A percentile compares a stretch with the other conserved stretches of the same genome.
Evolutionary conservation across 1,284 basidiomycete genomes (phyloP).

Genomic region (Earliella scabrosa): DNA sequence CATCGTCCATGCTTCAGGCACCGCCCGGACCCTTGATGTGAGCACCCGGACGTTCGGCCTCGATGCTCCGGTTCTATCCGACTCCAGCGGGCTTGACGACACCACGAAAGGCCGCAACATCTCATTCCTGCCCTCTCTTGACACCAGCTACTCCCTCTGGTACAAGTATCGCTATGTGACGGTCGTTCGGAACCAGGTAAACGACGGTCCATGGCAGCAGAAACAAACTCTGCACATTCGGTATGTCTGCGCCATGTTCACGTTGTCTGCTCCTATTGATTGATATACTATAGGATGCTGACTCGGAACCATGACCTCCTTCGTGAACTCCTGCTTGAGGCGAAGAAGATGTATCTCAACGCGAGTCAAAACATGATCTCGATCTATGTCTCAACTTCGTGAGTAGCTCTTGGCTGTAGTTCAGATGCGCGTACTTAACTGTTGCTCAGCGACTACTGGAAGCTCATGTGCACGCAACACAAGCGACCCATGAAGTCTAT

Average conservation of each 20-base stretch:
- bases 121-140: constrained; percentile 34
- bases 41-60: constrained; percentile 32
- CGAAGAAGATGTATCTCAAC: constrained; percentile 54
- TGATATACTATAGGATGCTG: constrained; percentile 48
- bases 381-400: constrained; percentile 58
- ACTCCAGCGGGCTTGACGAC: constrained; percentile 24
- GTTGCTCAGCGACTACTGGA: constrained; percentile 49
- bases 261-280: not conserved
- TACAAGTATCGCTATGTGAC: constrained; percentile 36
- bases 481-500: constrained; percentile 70
- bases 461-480: constrained; percentile 56
- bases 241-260: constrained; percentile 20
- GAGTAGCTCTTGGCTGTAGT: constrained; percentile 19
- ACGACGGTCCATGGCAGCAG: constrained; percentile 26
- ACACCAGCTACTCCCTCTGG: constrained; percentile 36
- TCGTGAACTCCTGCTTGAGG: constrained; percentile 56
- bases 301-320: constrained; percentile 51
- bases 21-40: constrained; percentile 37
- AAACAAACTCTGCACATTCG: constrained; percentile 33
- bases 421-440: not conserved
- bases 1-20: constrained; percentile 18
- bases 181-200: constrained; percentile 30
- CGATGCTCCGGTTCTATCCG: constrained; percentile 18
- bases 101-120: constrained; percentile 29
- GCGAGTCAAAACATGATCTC: constrained; percentile 58